Evolutionary conservation across 345 rosid genomes (phyloP), one percentile per base, ranked within the genome.

Genomic region (Pseudoturritis turrita): DNA sequence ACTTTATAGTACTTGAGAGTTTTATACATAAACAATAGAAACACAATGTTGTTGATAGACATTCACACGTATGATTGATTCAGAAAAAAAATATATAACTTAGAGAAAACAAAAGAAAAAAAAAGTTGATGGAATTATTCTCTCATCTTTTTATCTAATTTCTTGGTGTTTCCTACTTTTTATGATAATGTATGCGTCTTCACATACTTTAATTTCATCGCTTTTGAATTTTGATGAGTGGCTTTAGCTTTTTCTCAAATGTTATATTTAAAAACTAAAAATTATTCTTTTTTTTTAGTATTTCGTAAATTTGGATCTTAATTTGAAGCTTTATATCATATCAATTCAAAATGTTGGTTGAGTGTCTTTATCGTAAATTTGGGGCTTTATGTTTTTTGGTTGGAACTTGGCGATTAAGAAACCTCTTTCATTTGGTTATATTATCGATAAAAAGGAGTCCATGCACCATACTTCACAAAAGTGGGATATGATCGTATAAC

Each of bases 381-480:
- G 72, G 72, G 14, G 54, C 61, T 58, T 73, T 50, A 31, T 58
- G 40, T 41, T 60, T 51, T 65, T 60, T 61, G 18, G 69, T 75
- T 52, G 70, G 60, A 62, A 76, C 79, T 76, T 76, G 75, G 75
- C 71, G 51, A 76, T 46, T 76, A 76, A 76, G 79, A 68, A 68
- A 75, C 36, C 49, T 68, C 55, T 53, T 17, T 62, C 41, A 37
- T 59, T 49, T 70, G 49, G 74, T 29, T 53, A 43, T 23, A 61
- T 12, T 68, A 61, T 45, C 79, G 21, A 45, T 61, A 59, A 52
- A 68, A 22, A 1, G 18, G 15, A 61, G 50, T 36, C 50, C 74
- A n/a, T n/a, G n/a, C n/a, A n/a, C n/a, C n/a, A 68, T 22, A 67
- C 47, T 65, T 36, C 37, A 55, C 5, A 29, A 25, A 65, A 74